phyloP scores from a whole-genome alignment of 768 basidiomycete species.

The Podaxis carcinomalis region DNA sequence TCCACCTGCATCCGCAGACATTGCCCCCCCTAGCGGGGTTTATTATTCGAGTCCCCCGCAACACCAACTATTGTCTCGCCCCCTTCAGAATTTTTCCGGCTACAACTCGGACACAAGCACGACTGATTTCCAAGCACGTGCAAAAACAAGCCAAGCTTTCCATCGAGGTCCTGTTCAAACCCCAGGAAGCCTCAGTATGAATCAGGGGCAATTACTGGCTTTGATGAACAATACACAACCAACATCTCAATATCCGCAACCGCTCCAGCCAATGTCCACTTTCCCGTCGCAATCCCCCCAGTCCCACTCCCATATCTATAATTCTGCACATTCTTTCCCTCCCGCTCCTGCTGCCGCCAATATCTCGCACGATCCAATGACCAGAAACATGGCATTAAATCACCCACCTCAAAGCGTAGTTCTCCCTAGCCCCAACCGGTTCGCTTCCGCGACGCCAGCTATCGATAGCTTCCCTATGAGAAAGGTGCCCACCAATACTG shows the following conservation, averaged over 20 bases:
- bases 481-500: neutral
- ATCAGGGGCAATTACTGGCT: conserved; percentile 44
- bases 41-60: conserved; percentile 27
- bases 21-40: conserved; percentile 19
- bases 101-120: neutral
- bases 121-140: conserved; percentile 32
- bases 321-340: neutral
- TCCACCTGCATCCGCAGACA: conserved; percentile 21
- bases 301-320: neutral
- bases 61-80: conserved; percentile 6
- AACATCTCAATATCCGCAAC: conserved; percentile 11
- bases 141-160: conserved; percentile 43
- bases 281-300: neutral
- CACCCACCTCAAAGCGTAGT: neutral
- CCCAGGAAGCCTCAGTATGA: conserved; percentile 43
- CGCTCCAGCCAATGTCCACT: neutral
- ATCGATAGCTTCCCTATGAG: conserved; percentile 5
- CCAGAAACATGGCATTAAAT: neutral
- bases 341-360: neutral
- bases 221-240: conserved; percentile 34
- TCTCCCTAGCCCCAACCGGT: neutral
- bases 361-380: neutral
- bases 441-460: conserved; percentile 6
- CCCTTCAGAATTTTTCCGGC: neutral
- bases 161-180: conserved; percentile 30